These are phyloP conservation scores for Yamagishiella unicocca DNA, from an alignment of 139 green algal species.

Conservation along the genomic window DNA sequence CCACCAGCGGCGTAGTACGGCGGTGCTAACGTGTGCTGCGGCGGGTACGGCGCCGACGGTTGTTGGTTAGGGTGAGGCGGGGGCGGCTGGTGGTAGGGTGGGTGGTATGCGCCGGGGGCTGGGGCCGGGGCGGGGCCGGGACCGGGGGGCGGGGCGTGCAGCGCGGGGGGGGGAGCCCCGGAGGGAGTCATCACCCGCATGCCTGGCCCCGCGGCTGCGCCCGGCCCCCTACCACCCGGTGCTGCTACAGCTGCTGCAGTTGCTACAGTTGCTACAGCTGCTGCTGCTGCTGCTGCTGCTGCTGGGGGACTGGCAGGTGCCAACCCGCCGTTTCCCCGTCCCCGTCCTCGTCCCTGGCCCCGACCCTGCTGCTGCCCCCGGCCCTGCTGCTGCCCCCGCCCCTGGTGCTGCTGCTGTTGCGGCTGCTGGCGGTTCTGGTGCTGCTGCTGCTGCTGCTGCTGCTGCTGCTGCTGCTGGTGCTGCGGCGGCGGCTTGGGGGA, in stretches of 20 bases:
- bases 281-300: not conserved
- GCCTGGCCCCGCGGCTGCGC: not conserved
- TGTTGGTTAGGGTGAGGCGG: not conserved
- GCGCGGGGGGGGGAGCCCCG: not conserved
- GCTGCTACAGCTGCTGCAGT: not conserved
- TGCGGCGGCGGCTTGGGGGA: not conserved
- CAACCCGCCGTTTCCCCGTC: not conserved
- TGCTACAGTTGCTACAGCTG: not conserved
- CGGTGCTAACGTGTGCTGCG: not conserved
- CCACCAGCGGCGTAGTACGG: not conserved
- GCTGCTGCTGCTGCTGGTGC: not conserved
- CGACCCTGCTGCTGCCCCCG: not conserved
- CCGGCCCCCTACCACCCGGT: not conserved
- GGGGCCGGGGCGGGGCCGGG: not conserved
- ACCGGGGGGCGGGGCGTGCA: not conserved
- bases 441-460: not conserved
- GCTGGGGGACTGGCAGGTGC: not conserved
- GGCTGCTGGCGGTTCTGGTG: not conserved
- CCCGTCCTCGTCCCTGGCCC: not conserved
- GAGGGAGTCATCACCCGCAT: conserved; percentile 3
- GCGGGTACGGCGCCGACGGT: not conserved
- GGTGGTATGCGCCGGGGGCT: too few species aligned
- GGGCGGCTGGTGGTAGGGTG: not conserved
- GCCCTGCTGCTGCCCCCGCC: not conserved
- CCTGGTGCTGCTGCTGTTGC: not conserved